Conservation (phyloP, 345 rosid genomes). For the Alliaria petiolata region DNA sequence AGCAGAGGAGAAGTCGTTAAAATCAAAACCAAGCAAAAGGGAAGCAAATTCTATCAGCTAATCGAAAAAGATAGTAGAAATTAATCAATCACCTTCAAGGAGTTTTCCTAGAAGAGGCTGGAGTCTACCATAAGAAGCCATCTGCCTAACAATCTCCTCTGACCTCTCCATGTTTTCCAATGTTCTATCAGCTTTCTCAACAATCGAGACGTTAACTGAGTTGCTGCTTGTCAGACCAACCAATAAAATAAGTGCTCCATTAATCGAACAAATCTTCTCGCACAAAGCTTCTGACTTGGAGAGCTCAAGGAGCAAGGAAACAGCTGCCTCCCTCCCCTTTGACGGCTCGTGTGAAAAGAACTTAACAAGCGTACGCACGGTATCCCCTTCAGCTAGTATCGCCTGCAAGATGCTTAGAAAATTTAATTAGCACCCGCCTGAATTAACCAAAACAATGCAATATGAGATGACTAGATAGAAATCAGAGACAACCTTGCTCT, state of each 20-base stretch:
- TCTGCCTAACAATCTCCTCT: slow-evolving; percentile 84
- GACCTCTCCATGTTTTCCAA: slow-evolving; percentile 75
- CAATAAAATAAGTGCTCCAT: slow-evolving; percentile 91
- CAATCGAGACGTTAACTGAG: slow-evolving; percentile 69
- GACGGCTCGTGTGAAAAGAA: slow-evolving; percentile 82
- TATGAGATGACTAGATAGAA: slow-evolving; percentile 10
- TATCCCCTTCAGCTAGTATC: slow-evolving; percentile 82
- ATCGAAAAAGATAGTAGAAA: neutral
- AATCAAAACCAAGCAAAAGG: neutral
- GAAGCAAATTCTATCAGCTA: neutral
- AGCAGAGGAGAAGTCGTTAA: neutral
- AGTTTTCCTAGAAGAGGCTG: slow-evolving; percentile 80
- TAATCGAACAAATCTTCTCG: slow-evolving; percentile 87
- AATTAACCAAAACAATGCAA: neutral
- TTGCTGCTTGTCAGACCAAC: slow-evolving; percentile 92
- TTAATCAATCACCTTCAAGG: slow-evolving; percentile 64
- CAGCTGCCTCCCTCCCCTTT: slow-evolving; percentile 90
- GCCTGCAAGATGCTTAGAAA: slow-evolving; percentile 52
- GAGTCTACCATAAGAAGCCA: slow-evolving; percentile 91
- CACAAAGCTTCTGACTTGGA: slow-evolving; percentile 82
- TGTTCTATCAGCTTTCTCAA: slow-evolving; percentile 86
- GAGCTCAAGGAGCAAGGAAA: slow-evolving; percentile 85
- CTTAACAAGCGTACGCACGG: slow-evolving; percentile 87
- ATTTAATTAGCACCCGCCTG: slow-evolving; percentile 14
- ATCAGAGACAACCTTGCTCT: slow-evolving; percentile 64